phyloP scores from a whole-genome alignment of 2,329 filamentous ascomycete genomes.

The Aaosphaeria arxii region DNA sequence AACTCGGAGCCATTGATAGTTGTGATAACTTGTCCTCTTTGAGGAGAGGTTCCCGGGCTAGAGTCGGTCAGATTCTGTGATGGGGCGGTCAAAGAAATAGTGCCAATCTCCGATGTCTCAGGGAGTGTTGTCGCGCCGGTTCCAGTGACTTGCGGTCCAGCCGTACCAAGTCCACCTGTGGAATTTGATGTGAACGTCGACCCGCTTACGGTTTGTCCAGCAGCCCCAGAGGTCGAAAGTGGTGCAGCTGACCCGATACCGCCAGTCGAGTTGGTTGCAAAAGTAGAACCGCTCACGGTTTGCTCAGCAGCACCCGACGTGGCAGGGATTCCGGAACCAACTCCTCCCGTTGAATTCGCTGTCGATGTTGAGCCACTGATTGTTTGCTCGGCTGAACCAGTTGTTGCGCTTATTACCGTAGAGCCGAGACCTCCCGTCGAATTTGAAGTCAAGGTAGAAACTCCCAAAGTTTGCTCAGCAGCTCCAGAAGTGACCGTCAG shows the following conservation, averaged over 20 bases:
- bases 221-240: slow-evolving; percentile 2
- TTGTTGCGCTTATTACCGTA: neutral
- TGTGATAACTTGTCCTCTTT: no score
- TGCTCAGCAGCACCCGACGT: neutral
- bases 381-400: neutral
- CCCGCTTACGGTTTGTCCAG: slow-evolving; percentile 1
- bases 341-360: slow-evolving; percentile 1
- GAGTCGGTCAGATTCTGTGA: no score
- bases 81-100: no score
- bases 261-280: slow-evolving; percentile 1
- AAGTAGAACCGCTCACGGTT: neutral
- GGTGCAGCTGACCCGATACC: neutral
- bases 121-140: neutral
- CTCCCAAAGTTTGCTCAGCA: slow-evolving; percentile 1
- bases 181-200: slow-evolving; percentile 2
- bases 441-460: slow-evolving; percentile 2
- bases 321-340: neutral
- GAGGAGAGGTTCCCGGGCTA: no score
- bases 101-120: no score
- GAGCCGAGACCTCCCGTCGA: neutral
- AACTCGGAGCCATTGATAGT: neutral
- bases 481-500: slow-evolving; percentile 3
- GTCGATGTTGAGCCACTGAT: neutral
- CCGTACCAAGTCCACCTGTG: neutral
- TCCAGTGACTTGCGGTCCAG: neutral